phyloP scores from a whole-genome alignment of 1,284 basidiomycete species.

The Xerocomus amazonicus region DNA sequence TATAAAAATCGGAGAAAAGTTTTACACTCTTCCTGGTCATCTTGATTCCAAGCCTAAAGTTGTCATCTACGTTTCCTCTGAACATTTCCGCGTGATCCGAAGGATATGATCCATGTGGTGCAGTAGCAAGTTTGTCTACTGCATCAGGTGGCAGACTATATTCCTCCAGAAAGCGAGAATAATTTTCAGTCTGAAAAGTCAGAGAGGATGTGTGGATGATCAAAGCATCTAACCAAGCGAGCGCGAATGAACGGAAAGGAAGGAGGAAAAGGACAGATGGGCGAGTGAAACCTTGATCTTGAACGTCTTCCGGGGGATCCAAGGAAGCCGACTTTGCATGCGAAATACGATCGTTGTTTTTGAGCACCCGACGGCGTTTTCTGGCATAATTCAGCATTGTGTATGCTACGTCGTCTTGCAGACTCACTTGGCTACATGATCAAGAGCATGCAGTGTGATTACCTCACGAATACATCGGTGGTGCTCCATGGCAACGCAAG shows the following conservation, averaged over 20 bases:
- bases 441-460: conserved; percentile 72
- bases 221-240: conserved; percentile 72
- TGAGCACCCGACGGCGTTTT: conserved; percentile 88
- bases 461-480: conserved; percentile 59
- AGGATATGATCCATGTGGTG: conserved; percentile 77
- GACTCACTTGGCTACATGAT: conserved; percentile 81
- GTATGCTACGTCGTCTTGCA: not conserved
- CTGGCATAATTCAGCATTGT: conserved; percentile 41
- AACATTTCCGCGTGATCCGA: conserved; percentile 92
- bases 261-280: conserved; percentile 90
- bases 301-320: conserved; percentile 66
- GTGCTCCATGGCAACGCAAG: conserved; percentile 55
- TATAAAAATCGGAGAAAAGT: conserved; percentile 86
- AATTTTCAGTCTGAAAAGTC: conserved; percentile 80
- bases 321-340: conserved; percentile 57
- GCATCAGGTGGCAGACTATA: conserved; percentile 80
- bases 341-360: conserved; percentile 89
- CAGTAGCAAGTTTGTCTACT: conserved; percentile 77
- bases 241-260: conserved; percentile 88
- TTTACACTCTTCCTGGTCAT: conserved; percentile 87
- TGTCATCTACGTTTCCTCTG: conserved; percentile 96
- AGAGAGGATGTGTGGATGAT: conserved; percentile 69
- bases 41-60: conserved; percentile 90
- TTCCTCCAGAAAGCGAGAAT: conserved; percentile 76
- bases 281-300: conserved; percentile 97